Evolutionary conservation across 352 stramenopile species (phyloP).

Genomic region (Pythium phragmitis): DNA sequence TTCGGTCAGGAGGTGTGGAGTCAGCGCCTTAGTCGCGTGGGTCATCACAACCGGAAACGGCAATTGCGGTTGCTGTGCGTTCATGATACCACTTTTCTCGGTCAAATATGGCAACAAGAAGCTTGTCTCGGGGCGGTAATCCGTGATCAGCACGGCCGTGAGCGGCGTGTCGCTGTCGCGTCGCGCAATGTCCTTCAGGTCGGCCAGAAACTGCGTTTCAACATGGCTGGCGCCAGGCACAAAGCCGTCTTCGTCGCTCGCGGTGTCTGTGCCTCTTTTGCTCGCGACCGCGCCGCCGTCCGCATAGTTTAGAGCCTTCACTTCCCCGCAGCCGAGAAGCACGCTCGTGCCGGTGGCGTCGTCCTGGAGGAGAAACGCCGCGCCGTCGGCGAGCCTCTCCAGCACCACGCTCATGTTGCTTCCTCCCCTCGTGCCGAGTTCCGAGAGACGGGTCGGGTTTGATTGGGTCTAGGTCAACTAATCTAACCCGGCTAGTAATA

Average conservation of each 20-base stretch:
- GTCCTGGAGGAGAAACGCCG: constrained; percentile 68
- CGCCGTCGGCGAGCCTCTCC: constrained; percentile 65
- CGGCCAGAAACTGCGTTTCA: constrained; percentile 53
- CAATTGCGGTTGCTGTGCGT: constrained; percentile 28
- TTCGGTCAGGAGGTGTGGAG: constrained; percentile 64
- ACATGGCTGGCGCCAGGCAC: constrained; percentile 29
- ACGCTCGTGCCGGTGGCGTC: constrained; percentile 43
- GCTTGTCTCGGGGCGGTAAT: constrained; percentile 66
- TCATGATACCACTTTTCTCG: constrained; percentile 46
- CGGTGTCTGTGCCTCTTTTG: constrained; percentile 15
- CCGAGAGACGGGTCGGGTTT: not conserved
- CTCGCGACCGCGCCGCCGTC: constrained; percentile 16
- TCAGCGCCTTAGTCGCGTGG: constrained; percentile 74
- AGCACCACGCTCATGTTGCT: constrained; percentile 56
- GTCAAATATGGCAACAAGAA: constrained; percentile 76
- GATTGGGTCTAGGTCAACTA: not conserved
- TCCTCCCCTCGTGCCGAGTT: not conserved
- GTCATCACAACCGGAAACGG: constrained; percentile 63
- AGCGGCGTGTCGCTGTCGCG: constrained; percentile 41
- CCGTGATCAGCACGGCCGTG: constrained; percentile 56
- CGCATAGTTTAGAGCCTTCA: constrained; percentile 19
- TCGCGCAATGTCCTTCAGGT: constrained; percentile 53
- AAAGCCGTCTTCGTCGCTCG: constrained; percentile 43
- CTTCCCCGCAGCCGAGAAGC: constrained; percentile 66
- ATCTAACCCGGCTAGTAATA: not conserved